phyloP scores from a whole-genome alignment of 257 asterid genomes.

The Solanum pinnatisectum region DNA sequence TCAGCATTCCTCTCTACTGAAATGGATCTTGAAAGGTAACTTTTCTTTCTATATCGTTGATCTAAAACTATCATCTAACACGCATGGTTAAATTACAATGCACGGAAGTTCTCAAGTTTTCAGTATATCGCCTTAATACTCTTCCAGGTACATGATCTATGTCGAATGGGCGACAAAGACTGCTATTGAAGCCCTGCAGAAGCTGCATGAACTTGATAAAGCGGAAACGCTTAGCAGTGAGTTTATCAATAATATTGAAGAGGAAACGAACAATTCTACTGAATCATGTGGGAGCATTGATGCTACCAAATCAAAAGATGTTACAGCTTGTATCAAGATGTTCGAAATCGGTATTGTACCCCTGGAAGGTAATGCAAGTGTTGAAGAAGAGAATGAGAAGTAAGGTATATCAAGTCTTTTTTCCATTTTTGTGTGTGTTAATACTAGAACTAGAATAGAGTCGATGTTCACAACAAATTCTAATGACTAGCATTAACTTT shows the following conservation, averaged over 20 bases:
- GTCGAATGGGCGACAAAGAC: constrained; percentile 37
- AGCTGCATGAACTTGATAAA: constrained; percentile 37
- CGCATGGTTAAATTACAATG: neutral
- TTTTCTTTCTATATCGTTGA: neutral
- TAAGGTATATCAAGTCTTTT: neutral
- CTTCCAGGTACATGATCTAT: constrained; percentile 26
- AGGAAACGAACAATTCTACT: constrained; percentile 5
- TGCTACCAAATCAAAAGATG: neutral
- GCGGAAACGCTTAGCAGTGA: constrained; percentile 17
- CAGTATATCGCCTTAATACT: neutral
- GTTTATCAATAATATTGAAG: neutral
- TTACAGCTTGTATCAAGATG: neutral
- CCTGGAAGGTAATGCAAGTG: neutral
- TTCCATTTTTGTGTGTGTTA: too few species aligned
- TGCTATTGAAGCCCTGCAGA: constrained; percentile 37
- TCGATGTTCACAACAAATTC: too few species aligned
- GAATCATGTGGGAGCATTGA: constrained; percentile 2
- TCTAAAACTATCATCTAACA: neutral
- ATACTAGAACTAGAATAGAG: too few species aligned
- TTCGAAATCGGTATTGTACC: neutral
- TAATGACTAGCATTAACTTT: too few species aligned
- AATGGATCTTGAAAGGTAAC: constrained; percentile 39
- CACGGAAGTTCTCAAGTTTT: neutral
- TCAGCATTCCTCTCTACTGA: constrained; percentile 23
- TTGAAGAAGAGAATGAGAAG: neutral